Conservation (phyloP, 208 protist species). For the Trypanosoma boissoni region DNA sequence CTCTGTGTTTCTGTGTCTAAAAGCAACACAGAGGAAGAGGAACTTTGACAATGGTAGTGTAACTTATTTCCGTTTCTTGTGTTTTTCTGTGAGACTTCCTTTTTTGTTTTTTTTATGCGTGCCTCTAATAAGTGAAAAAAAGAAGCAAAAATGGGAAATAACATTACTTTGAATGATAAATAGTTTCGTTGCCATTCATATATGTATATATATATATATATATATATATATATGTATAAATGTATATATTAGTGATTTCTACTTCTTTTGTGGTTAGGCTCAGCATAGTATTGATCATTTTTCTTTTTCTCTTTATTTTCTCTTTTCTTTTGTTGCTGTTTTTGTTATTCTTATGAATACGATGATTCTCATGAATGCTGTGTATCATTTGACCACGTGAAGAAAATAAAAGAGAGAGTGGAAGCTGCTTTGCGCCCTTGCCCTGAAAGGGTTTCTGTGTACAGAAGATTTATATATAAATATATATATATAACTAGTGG, state of each 20-base stretch:
- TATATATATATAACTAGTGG: neutral
- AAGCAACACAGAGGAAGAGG: too few relatives aligned
- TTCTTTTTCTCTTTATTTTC: neutral
- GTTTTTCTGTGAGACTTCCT: neutral
- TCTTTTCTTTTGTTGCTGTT: conserved; percentile 7
- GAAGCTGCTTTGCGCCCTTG: too few relatives aligned
- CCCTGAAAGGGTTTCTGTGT: too few relatives aligned
- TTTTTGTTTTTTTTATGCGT: neutral
- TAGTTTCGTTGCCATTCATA: too few relatives aligned
- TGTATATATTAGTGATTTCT: too few relatives aligned
- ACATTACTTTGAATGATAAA: too few relatives aligned
- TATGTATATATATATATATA: neutral
- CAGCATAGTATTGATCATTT: neutral
- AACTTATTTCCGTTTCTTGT: neutral
- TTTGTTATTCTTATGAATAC: neutral
- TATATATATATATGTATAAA: neutral
- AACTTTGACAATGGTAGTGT: too few relatives aligned
- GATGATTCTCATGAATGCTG: neutral
- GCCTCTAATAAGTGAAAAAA: neutral
- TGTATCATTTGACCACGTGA: too few relatives aligned
- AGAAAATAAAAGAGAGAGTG: too few relatives aligned
- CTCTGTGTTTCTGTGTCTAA: too few relatives aligned
- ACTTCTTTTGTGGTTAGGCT: too few relatives aligned
- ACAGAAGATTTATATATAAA: neutral
- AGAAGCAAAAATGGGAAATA: neutral